A percentile compares a stretch with the other conserved stretches of the same genome.
Conservation (phyloP, 2,329 filamentous ascomycete species). For the Pestalotiopsis sp. region DNA sequence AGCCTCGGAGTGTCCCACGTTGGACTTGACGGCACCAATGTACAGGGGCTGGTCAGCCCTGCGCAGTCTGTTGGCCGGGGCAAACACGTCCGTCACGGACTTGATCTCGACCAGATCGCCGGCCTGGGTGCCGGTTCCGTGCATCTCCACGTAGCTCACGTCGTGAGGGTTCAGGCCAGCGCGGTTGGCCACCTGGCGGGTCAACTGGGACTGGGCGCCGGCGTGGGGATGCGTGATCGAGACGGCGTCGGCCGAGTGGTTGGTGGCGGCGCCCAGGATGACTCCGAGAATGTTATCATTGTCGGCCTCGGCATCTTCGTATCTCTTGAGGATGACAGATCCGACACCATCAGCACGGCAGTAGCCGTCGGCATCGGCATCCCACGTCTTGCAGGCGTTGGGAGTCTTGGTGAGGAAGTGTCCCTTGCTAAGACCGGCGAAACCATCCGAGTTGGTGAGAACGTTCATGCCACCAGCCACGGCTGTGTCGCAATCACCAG, state of each 20-base stretch:
- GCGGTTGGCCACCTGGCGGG: slow-evolving; percentile 54
- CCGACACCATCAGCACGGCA: slow-evolving; percentile 26
- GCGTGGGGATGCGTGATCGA: slow-evolving; percentile 73
- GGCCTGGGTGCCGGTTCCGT: slow-evolving; percentile 71
- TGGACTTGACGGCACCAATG: slow-evolving; percentile 48
- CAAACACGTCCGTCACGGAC: slow-evolving; percentile 60
- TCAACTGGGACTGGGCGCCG: slow-evolving; percentile 56
- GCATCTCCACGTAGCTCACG: slow-evolving; percentile 67
- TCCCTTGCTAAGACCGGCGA: slow-evolving; percentile 62
- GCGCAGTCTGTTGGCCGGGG: slow-evolving; percentile 43
- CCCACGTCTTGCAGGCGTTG: slow-evolving; percentile 53
- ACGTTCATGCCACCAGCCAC: slow-evolving; percentile 67
- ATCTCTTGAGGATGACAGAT: slow-evolving; percentile 22
- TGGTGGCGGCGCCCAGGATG: slow-evolving; percentile 58
- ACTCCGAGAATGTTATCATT: slow-evolving; percentile 30
- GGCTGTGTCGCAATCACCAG: slow-evolving; percentile 64
- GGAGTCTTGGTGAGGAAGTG: slow-evolving; percentile 58
- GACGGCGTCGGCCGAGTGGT: slow-evolving; percentile 69
- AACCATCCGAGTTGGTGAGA: slow-evolving; percentile 65
- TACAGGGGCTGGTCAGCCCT: slow-evolving; percentile 38
- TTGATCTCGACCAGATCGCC: slow-evolving; percentile 68
- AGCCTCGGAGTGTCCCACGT: slow-evolving; percentile 48
- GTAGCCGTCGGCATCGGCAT: slow-evolving; percentile 63
- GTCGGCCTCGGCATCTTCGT: slow-evolving; percentile 20
- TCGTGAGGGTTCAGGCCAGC: slow-evolving; percentile 54